Conservation (phyloP, 2,329 filamentous ascomycete genomes). For the Trichoderma simmonsii region DNA sequence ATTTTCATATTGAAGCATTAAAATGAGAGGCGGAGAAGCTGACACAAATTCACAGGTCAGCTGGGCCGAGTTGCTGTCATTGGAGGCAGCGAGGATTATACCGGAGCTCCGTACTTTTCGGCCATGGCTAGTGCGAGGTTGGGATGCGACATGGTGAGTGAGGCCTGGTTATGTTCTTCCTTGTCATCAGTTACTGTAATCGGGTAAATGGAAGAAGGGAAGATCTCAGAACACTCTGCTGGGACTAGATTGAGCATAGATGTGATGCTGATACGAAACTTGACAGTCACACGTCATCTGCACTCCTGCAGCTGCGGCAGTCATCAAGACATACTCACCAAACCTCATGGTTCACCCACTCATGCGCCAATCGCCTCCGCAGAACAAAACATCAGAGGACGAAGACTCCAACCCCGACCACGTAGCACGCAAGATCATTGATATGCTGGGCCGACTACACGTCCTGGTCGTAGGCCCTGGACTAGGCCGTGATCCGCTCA, state of each 20-base stretch:
- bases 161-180: slow-evolving; percentile 18
- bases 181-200: not conserved
- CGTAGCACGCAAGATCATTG: slow-evolving; percentile 67
- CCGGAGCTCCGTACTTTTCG: slow-evolving; percentile 95
- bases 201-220: not conserved
- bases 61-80: slow-evolving; percentile 90
- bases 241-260: not conserved
- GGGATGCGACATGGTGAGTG: slow-evolving; percentile 77
- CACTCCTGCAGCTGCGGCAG: slow-evolving; percentile 78
- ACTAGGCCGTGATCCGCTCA: slow-evolving; percentile 81
- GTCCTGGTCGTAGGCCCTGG: slow-evolving; percentile 92
- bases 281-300: slow-evolving; percentile 87
- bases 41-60: slow-evolving; percentile 61
- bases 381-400: slow-evolving; percentile 40
- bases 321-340: slow-evolving; percentile 97
- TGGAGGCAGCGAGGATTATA: slow-evolving; percentile 93
- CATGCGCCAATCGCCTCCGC: slow-evolving; percentile 67
- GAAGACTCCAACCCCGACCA: slow-evolving; percentile 53
- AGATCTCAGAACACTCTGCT: no score
- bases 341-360: slow-evolving; percentile 98
- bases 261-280: not conserved
- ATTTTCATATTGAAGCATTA: not conserved
- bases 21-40: slow-evolving; percentile 16
- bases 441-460: slow-evolving; percentile 82
- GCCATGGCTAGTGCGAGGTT: slow-evolving; percentile 92